A percentile compares a stretch with the other conserved stretches of the same genome.
Conservation (phyloP, 768 basidiomycete species). For the Lactarius psammicola region DNA sequence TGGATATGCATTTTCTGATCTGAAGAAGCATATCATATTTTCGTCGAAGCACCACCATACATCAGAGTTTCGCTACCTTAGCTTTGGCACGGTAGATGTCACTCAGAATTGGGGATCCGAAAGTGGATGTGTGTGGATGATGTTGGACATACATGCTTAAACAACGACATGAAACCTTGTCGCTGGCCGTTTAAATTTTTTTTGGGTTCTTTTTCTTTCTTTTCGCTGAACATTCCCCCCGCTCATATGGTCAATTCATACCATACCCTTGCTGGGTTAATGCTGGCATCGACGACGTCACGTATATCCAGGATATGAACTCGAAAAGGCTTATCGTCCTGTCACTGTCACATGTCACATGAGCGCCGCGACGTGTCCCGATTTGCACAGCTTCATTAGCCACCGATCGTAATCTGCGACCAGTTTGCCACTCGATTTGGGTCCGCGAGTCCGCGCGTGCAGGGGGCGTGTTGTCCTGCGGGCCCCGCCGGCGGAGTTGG, state of each 20-base stretch:
- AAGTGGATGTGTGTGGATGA: background rate
- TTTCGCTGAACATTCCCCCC: background rate
- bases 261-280: background rate
- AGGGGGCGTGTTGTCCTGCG: background rate
- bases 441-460: background rate
- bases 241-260: background rate
- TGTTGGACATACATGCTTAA: background rate
- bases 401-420: constrained; percentile 26
- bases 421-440: background rate
- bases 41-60: background rate
- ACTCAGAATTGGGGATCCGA: background rate
- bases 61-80: background rate
- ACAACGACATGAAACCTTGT: background rate
- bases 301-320: no score
- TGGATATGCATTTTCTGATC: background rate
- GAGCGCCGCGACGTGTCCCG: constrained; percentile 4
- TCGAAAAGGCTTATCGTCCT: no score
- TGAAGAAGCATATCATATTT: background rate
- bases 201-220: background rate
- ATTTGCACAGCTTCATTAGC: constrained; percentile 14
- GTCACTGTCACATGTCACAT: no score
- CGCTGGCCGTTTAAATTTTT: background rate
- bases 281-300: constrained; percentile 1
- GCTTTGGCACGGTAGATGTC: background rate
- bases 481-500: background rate